Evolutionary conservation across 2,329 filamentous ascomycete genomes (phyloP), one percentile per base, ranked within the genome.

Genomic region (Aspergillus sp.): DNA sequence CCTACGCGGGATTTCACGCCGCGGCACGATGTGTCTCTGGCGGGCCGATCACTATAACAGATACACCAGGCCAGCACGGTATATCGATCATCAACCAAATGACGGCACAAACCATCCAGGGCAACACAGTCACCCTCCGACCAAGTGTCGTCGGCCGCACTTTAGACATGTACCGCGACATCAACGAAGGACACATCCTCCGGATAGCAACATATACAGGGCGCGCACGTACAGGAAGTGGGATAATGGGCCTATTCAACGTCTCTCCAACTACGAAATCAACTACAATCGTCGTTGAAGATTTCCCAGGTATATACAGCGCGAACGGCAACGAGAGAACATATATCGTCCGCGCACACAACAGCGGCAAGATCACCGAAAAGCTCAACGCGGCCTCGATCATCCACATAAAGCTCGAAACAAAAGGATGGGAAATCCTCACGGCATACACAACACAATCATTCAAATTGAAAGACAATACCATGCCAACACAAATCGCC

Each of bases 31-130:
- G 92, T 74, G 83, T 99, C 9, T 93, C 90, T 52, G 95, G 95
- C 8, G 95, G 95, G 0, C 95, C 94, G 0, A 90, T 99, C 46
- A 97, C 96, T 70, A 93, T 99, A 74, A 98, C 94, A 0, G 95
- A 99, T 76, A 85, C 88, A 0, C 94, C 94, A 0, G 93, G 92
- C 0, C 80, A 91, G 62, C 92, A 98, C 74, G 85, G 97, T 70
- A 71, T 93, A 31, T 77, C 83, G 6, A 77, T 99, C 17, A 90
- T 99, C 63, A 78, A 83, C 30, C 89, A 96, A 74, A 93, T 98
- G 84, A 93, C 91, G 0, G 93, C 90, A 0, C 80, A 83, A 11
- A 95, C 91, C 0, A 82, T 87, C 0, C 81, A 86, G 25, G 91
- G 89, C 0, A 89, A 87, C 65, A 95, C 92, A 0, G 86, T 96